Evolutionary conservation across 2,329 filamentous ascomycete genomes (phyloP).

Genomic region (Pseudocercospora cruenta): DNA sequence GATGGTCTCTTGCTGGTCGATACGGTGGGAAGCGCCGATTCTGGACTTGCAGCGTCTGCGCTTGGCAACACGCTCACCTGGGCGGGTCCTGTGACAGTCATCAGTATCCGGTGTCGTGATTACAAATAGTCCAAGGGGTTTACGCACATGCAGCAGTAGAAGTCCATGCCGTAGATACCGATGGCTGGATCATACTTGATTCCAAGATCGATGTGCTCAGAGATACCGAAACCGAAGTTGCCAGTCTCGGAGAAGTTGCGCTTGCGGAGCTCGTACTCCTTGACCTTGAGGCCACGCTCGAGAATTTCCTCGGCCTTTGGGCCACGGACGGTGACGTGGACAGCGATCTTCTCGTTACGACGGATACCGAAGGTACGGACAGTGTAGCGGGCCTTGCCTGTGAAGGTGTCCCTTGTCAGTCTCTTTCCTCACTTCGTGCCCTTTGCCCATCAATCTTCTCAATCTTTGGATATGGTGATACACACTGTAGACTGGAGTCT

Average conservation of each 20-base stretch:
- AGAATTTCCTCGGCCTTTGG: slow-evolving; percentile 99
- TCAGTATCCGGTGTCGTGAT: slow-evolving; percentile 15
- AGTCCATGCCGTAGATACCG: slow-evolving; percentile 99
- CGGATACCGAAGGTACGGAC: slow-evolving; percentile 99
- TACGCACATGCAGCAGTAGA: slow-evolving; percentile 98
- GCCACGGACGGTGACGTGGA: slow-evolving; percentile 98
- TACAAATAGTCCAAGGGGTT: not conserved
- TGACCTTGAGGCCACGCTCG: slow-evolving; percentile 99
- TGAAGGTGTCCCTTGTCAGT: slow-evolving; percentile 21
- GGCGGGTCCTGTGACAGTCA: slow-evolving; percentile 71
- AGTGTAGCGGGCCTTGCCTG: slow-evolving; percentile 99
- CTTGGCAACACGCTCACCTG: slow-evolving; percentile 96
- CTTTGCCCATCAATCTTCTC: not conserved
- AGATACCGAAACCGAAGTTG: slow-evolving; percentile 99
- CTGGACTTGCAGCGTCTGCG: slow-evolving; percentile 85
- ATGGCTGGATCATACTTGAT: slow-evolving; percentile 99
- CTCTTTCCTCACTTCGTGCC: not conserved
- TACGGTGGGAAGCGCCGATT: slow-evolving; percentile 87
- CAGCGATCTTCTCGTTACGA: slow-evolving; percentile 99
- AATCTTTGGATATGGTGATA: slow-evolving; percentile 30
- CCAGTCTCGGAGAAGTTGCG: slow-evolving; percentile 99
- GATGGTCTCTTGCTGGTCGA: slow-evolving; percentile 92
- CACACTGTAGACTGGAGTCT: slow-evolving; percentile 99
- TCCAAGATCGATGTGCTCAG: slow-evolving; percentile 99
- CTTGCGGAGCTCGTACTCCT: slow-evolving; percentile 99